Conservation (phyloP, 1,284 basidiomycete genomes). For the Testicularia cyperi region DNA sequence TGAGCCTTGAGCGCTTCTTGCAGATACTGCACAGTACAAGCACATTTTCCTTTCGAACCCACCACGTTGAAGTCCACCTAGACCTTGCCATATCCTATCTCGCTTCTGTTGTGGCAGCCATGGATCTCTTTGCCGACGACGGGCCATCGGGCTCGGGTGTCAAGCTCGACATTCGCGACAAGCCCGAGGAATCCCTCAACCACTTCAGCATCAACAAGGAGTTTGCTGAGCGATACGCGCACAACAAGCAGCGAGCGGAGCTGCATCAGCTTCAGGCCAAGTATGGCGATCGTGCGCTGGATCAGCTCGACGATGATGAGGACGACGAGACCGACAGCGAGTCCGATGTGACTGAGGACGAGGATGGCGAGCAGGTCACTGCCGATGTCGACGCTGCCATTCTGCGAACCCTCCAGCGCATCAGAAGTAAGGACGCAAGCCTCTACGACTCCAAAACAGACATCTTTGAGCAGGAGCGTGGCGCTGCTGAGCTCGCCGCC, state of each 20-base stretch:
- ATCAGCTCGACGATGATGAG: constrained; percentile 14
- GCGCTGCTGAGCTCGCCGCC: constrained; percentile 19
- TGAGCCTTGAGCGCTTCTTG: no score
- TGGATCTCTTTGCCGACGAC: constrained; percentile 28
- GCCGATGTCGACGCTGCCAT: constrained; percentile 93
- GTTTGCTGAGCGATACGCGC: constrained; percentile 52
- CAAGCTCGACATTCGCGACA: constrained; percentile 29
- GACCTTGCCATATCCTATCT: no score
- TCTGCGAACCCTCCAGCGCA: constrained; percentile 82
- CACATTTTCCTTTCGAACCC: no score
- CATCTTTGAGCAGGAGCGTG: constrained; percentile 49
- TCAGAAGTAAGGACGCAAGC: constrained; percentile 77
- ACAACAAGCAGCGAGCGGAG: constrained; percentile 56
- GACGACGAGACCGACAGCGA: constrained; percentile 35
- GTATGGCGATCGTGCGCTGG: constrained; percentile 33
- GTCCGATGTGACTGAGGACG: constrained; percentile 80
- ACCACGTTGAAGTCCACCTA: no score
- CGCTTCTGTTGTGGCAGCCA: no score
- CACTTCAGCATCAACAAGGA: constrained; percentile 53
- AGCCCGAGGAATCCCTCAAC: constrained; percentile 35
- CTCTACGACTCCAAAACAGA: constrained; percentile 70
- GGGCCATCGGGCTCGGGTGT: neutral
- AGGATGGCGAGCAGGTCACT: constrained; percentile 91
- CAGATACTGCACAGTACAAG: no score
- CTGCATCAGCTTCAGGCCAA: constrained; percentile 51